phyloP scores from a whole-genome alignment of 2,329 filamentous ascomycete species.

The Penicillium sp. region DNA sequence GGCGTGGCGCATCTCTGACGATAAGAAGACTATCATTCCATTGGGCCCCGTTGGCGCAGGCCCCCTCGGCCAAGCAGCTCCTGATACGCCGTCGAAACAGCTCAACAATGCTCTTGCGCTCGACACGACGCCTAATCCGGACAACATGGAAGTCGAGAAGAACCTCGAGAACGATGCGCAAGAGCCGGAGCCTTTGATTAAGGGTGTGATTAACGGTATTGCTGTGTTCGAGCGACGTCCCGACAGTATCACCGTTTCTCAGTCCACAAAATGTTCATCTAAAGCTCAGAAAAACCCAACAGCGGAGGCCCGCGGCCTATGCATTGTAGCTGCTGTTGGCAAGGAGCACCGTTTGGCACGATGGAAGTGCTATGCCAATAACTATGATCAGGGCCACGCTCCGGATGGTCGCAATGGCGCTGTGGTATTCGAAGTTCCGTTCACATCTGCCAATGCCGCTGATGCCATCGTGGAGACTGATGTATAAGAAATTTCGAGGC shows the following conservation, averaged over 20 bases:
- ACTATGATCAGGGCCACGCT: slow-evolving; percentile 36
- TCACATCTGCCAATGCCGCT: slow-evolving; percentile 27
- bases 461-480: slow-evolving; percentile 18
- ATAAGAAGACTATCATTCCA: slow-evolving; percentile 75
- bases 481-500: slow-evolving; percentile 21
- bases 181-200: slow-evolving; percentile 49
- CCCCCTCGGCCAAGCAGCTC: slow-evolving; percentile 13
- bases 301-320: slow-evolving; percentile 60
- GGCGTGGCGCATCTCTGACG: slow-evolving; percentile 80
- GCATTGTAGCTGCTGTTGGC: slow-evolving; percentile 81
- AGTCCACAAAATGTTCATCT: slow-evolving; percentile 15
- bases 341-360: slow-evolving; percentile 83
- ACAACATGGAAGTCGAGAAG: slow-evolving; percentile 27
- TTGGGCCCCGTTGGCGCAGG: slow-evolving; percentile 65
- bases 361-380: slow-evolving; percentile 63
- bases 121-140: slow-evolving; percentile 32
- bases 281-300: slow-evolving; percentile 44
- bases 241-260: slow-evolving; percentile 30
- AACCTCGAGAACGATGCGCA: slow-evolving; percentile 22
- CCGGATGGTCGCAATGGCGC: slow-evolving; percentile 72
- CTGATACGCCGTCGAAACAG: slow-evolving; percentile 37
- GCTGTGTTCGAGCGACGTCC: slow-evolving; percentile 78
- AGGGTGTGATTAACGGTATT: slow-evolving; percentile 85
- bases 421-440: slow-evolving; percentile 81
- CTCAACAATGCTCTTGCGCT: slow-evolving; percentile 37